These are phyloP conservation scores for Hypoxylon sp. DNA, from an alignment of 2,329 filamentous ascomycete species.

Conservation along the genomic window DNA sequence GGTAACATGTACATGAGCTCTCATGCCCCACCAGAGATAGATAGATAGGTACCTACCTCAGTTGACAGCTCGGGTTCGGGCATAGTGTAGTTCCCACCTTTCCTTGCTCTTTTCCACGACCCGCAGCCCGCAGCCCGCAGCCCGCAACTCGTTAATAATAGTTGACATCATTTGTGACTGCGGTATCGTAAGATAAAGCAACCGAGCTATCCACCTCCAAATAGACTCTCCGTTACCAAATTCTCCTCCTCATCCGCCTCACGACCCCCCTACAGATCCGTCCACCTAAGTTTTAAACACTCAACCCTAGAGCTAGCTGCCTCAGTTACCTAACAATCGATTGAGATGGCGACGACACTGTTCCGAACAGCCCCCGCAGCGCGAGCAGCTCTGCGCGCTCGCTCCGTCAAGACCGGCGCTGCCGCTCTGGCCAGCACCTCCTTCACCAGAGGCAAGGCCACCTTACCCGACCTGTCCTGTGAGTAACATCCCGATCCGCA, in stretches of 20 bases:
- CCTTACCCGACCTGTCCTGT: constrained; percentile 90
- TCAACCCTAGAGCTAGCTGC: neutral
- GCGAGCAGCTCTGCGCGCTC: constrained; percentile 79
- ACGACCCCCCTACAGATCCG: neutral
- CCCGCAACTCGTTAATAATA: constrained; percentile 21
- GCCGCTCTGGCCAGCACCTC: constrained; percentile 79
- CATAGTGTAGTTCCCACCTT: neutral
- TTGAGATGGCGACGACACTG: constrained; percentile 80
- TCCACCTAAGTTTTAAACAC: neutral
- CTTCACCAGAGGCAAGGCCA: constrained; percentile 90
- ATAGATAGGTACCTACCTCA: neutral
- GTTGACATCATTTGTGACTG: constrained; percentile 38
- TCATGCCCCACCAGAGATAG: neutral
- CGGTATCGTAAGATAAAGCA: constrained; percentile 24
- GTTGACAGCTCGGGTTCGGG: neutral
- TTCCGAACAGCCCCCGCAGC: constrained; percentile 77
- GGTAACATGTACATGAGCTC: neutral
- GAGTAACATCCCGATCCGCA: constrained; percentile 54
- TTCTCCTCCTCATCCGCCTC: neutral
- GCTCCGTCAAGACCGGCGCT: constrained; percentile 71
- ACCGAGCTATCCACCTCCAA: constrained; percentile 10
- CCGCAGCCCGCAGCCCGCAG: no score
- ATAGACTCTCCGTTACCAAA: constrained; percentile 2
- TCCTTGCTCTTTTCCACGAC: constrained; percentile 1
- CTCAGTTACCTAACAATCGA: neutral